A percentile compares a stretch with the other conserved stretches of the same genome.
phyloP scores from a whole-genome alignment of 139 green algal genomes.

The Closterium sp. region DNA sequence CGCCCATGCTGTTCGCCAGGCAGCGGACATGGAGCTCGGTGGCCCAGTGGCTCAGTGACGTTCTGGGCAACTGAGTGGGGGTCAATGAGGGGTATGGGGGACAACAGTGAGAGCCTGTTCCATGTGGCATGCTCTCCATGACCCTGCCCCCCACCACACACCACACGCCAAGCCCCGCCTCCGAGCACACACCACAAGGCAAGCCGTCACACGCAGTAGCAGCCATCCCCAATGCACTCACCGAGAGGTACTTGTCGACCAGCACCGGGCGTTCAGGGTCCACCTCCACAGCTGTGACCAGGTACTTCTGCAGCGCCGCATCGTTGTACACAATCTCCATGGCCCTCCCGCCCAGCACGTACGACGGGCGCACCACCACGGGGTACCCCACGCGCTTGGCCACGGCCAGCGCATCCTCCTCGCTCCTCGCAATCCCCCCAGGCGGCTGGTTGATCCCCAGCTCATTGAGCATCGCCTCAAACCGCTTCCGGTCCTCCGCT shows the following conservation, averaged over 20 bases:
- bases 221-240: not conserved
- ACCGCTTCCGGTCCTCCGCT: constrained; percentile 91
- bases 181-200: too few species aligned
- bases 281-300: constrained; percentile 62
- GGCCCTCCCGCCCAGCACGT: constrained; percentile 92
- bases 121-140: too few species aligned
- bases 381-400: constrained; percentile 89
- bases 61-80: too few species aligned
- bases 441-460: constrained; percentile 87
- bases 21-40: too few species aligned
- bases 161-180: too few species aligned
- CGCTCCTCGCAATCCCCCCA: constrained; percentile 58
- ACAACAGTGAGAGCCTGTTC: too few species aligned
- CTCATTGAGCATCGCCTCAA: constrained; percentile 69
- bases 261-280: constrained; percentile 90
- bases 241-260: constrained; percentile 92
- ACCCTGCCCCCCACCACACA: too few species aligned
- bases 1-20: too few species aligned
- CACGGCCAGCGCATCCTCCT: constrained; percentile 74
- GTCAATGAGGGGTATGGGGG: too few species aligned
- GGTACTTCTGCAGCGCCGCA: constrained; percentile 70
- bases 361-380: constrained; percentile 96
- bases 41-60: too few species aligned
- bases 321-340: constrained; percentile 98
- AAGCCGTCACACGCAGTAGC: too few species aligned